Percentiles rank a stretch among this genome's conserved stretches.
Evolutionary conservation across 352 stramenopile species (phyloP).

Genomic region (Hyaloperonospora brassicae): DNA sequence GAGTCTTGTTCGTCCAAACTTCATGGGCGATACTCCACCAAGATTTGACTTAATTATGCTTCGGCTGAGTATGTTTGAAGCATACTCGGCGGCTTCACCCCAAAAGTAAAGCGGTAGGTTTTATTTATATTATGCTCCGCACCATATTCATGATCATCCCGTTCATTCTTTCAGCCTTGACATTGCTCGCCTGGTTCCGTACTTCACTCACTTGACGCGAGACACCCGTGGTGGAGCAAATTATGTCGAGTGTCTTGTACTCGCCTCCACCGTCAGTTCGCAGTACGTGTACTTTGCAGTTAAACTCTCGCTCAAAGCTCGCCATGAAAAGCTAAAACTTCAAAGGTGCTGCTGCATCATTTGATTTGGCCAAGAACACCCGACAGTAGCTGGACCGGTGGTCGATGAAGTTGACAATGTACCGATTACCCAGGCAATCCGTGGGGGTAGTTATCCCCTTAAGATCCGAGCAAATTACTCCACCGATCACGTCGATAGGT

Average conservation of each 20-base stretch:
- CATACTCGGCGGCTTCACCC: no score
- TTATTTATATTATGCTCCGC: no score
- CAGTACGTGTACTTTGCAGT: background rate
- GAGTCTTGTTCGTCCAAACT: no score
- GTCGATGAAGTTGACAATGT: background rate
- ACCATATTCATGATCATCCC: conserved; percentile 11
- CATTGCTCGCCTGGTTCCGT: background rate
- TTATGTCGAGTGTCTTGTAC: background rate
- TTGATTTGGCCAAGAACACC: background rate
- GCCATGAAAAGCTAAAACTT: background rate
- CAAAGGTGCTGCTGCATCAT: background rate
- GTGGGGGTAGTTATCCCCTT: background rate
- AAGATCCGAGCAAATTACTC: background rate
- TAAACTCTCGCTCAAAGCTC: background rate
- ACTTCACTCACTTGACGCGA: background rate
- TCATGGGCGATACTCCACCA: no score
- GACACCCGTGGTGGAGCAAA: background rate
- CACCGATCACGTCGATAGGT: background rate
- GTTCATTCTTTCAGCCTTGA: background rate
- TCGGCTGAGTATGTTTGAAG: no score
- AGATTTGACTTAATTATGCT: no score
- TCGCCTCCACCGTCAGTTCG: background rate
- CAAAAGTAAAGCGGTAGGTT: no score
- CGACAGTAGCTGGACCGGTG: no score
- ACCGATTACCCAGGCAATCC: background rate